Percentiles rank a stretch among this genome's conserved stretches.
Conservation (phyloP, 495 filamentous ascomycete genomes). For the Hypoxylon subgilvum region DNA sequence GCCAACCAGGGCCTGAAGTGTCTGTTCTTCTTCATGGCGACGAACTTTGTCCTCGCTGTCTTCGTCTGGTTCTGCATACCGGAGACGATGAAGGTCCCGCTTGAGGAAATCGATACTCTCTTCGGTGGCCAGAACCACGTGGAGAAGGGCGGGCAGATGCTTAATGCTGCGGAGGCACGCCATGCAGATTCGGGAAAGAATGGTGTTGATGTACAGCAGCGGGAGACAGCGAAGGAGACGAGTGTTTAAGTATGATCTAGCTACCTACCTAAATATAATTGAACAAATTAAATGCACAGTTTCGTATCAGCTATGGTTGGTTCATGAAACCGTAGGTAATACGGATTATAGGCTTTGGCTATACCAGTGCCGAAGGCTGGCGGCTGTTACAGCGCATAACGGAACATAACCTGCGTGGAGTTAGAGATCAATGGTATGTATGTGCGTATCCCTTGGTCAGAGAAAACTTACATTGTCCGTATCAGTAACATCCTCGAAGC, state of each 20-base stretch:
- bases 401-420: conserved; percentile 29
- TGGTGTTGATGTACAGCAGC: not conserved
- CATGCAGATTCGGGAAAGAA: conserved; percentile 7
- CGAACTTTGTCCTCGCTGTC: conserved; percentile 60
- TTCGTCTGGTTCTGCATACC: conserved; percentile 71
- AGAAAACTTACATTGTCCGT: conserved; percentile 36
- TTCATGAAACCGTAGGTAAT: too few species aligned
- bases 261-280: too few species aligned
- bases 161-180: conserved; percentile 21
- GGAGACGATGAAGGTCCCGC: conserved; percentile 67
- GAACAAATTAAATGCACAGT: too few species aligned
- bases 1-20: conserved; percentile 59
- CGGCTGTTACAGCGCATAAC: conserved; percentile 19
- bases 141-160: conserved; percentile 53
- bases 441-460: too few species aligned
- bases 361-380: not conserved
- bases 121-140: conserved; percentile 67
- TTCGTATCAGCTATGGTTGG: too few species aligned
- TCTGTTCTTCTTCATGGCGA: conserved; percentile 54
- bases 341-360: not conserved
- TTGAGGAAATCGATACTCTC: conserved; percentile 69
- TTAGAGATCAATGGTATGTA: conserved; percentile 5
- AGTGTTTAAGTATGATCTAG: conserved; percentile 3
- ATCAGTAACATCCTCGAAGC: conserved; percentile 43
- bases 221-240: conserved; percentile 5